phyloP scores from a whole-genome alignment of 1,284 basidiomycete genomes.

The Rhizoctonia solani region DNA sequence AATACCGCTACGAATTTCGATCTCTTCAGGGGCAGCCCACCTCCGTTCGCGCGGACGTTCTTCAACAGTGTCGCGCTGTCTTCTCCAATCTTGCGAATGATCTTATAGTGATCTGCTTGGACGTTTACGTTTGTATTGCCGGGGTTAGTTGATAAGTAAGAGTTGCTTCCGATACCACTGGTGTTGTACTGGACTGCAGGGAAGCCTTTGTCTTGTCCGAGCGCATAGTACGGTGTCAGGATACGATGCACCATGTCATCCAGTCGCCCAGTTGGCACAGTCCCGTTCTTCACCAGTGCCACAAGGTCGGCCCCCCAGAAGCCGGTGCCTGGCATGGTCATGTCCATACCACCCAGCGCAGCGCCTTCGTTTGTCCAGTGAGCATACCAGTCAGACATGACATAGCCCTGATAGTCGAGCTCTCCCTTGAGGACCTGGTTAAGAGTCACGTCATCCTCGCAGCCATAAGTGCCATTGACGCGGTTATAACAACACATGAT shows the following conservation, averaged over 20 bases:
- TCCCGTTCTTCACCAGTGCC: slow-evolving; percentile 67
- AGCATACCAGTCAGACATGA: no score
- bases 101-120: slow-evolving; percentile 46
- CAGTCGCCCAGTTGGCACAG: slow-evolving; percentile 52
- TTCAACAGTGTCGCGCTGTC: slow-evolving; percentile 81
- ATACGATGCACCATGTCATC: slow-evolving; percentile 42
- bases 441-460: slow-evolving; percentile 73
- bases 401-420: slow-evolving; percentile 56
- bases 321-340: slow-evolving; percentile 43
- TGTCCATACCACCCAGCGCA: slow-evolving; percentile 45
- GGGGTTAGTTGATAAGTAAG: slow-evolving; percentile 42
- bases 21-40: slow-evolving; percentile 44
- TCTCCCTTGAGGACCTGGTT: slow-evolving; percentile 81
- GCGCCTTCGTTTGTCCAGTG: slow-evolving; percentile 47
- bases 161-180: neutral
- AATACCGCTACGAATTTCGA: slow-evolving; percentile 37
- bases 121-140: slow-evolving; percentile 38
- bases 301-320: slow-evolving; percentile 67
- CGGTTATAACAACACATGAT: slow-evolving; percentile 77
- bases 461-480: slow-evolving; percentile 78
- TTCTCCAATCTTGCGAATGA: slow-evolving; percentile 75
- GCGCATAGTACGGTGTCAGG: slow-evolving; percentile 47
- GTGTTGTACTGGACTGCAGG: slow-evolving; percentile 36
- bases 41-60: slow-evolving; percentile 58
- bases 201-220: slow-evolving; percentile 45